These are phyloP conservation scores for Cryptococcus sp. DNA, from an alignment of 1,284 basidiomycete species.

Conservation along the genomic window DNA sequence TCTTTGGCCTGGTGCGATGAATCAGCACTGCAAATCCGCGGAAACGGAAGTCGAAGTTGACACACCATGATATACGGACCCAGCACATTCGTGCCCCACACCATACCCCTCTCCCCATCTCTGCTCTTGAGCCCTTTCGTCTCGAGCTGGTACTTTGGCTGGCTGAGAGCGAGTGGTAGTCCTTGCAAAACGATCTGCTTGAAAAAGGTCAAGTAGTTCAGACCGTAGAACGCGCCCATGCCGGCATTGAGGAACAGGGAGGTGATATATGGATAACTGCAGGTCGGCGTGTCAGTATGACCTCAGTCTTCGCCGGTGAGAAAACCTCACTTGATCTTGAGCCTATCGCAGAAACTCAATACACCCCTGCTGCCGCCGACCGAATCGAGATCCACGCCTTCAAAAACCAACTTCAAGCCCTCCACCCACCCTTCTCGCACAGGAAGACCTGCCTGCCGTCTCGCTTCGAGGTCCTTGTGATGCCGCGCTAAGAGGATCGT, in stretches of 20 bases:
- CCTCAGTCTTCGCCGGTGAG: not conserved
- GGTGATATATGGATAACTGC: slow-evolving; percentile 77
- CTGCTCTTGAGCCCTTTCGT: slow-evolving; percentile 62
- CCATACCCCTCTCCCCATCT: slow-evolving; percentile 71
- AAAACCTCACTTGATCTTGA: slow-evolving; percentile 54
- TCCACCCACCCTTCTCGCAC: slow-evolving; percentile 62
- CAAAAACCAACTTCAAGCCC: slow-evolving; percentile 65
- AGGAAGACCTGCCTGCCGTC: slow-evolving; percentile 34
- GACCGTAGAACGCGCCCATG: slow-evolving; percentile 63
- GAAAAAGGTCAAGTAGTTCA: slow-evolving; percentile 61
- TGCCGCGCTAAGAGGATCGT: slow-evolving; percentile 62
- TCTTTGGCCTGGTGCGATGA: slow-evolving; percentile 40
- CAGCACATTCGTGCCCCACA: slow-evolving; percentile 85
- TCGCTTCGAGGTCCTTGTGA: slow-evolving; percentile 55
- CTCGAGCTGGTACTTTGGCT: slow-evolving; percentile 67
- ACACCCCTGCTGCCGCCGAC: slow-evolving; percentile 62
- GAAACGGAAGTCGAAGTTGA: not conserved
- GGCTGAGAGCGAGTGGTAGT: slow-evolving; percentile 58
- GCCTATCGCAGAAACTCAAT: slow-evolving; percentile 63
- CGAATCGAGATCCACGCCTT: slow-evolving; percentile 64
- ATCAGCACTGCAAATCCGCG: not conserved
- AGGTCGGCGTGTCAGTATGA: not conserved
- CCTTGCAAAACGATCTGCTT: slow-evolving; percentile 60
- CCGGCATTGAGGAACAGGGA: slow-evolving; percentile 83
- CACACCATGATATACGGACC: slow-evolving; percentile 75